Evolutionary conservation across 768 basidiomycete genomes (phyloP).

Genomic region (Calocybe gangraenosa): DNA sequence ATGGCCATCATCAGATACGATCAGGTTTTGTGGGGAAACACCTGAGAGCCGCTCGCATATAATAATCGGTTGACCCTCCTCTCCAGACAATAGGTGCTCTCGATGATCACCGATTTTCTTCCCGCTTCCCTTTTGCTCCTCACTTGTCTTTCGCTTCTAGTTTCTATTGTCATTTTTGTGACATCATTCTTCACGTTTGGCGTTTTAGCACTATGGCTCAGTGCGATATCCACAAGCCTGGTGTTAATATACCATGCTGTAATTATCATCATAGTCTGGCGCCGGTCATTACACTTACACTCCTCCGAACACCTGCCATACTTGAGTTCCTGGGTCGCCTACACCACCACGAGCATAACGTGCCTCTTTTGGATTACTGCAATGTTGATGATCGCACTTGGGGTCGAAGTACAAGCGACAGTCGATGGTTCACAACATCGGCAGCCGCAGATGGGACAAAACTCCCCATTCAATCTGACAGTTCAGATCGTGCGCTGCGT

Average conservation of each 20-base stretch:
- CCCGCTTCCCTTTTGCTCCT: neutral
- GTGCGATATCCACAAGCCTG: slow-evolving; percentile 5
- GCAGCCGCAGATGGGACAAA: neutral
- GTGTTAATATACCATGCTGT: slow-evolving; percentile 9
- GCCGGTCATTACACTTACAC: neutral
- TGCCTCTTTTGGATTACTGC: neutral
- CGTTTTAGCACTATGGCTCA: slow-evolving; percentile 11
- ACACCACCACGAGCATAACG: neutral
- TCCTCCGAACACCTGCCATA: neutral
- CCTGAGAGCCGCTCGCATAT: no score
- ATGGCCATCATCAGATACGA: no score
- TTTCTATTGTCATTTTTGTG: slow-evolving; percentile 9
- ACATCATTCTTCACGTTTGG: slow-evolving; percentile 10
- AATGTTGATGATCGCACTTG: slow-evolving; percentile 4
- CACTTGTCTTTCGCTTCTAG: slow-evolving; percentile 7
- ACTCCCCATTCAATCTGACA: neutral
- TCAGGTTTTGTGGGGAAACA: no score
- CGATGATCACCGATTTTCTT: slow-evolving; percentile 1
- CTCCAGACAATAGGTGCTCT: no score
- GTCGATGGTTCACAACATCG: neutral
- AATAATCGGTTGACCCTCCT: no score
- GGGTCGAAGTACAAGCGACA: neutral
- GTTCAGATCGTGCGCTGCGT: neutral
- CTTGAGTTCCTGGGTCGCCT: neutral
- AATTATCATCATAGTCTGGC: slow-evolving; percentile 8